Evolutionary conservation across 1,284 basidiomycete species (phyloP), one percentile per base, ranked within the genome.

Genomic region (Boletus subluridellus): DNA sequence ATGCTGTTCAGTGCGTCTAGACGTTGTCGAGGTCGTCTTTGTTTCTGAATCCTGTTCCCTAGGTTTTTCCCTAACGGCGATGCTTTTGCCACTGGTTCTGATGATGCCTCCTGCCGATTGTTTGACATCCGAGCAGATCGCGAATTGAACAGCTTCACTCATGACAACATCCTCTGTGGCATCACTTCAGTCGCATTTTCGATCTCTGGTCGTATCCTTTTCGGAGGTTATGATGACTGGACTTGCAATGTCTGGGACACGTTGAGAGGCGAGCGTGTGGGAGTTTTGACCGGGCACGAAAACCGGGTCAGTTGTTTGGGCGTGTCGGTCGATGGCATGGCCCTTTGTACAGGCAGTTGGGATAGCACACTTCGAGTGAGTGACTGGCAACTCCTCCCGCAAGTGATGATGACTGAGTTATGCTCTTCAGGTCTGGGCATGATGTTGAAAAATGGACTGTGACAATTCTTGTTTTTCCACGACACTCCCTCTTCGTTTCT

Each of bases 201-300:
- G 2, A 91, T 93, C 65, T 98, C 95, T 15, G 96, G 96, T 49
- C 90, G 97, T 60, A 91, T 99, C 67, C 83, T 99, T 49, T 98
- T 99, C 69, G 96, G 95, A 64, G 97, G 96, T 45, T 99, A 98
- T 74, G 97, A 99, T 75, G 96, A 99, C 75, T 98, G 96, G 91
- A 98, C 96, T 66, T 95, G 92, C 82, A 98, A 98, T 72, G 96
- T 98, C 49, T 99, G 96, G 96, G 96, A 99, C 73, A 98, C 95
- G 45, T 83, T 99, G 71, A 97, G 96, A 77, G 96, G 95, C 58
- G 96, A 99, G 76, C 89, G 96, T 58, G 94, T 98, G 37, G 96
- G 96, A 60, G 95, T 98, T 41, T 78, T 99, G 60, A 92, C 94
- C 38, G 96, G 95, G 14, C 97, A 99, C 73, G 96, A 99, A 81